These are phyloP conservation scores for Coemansia biformis DNA, from an alignment of 192 early-diverging fungal species.

Conservation along the genomic window DNA sequence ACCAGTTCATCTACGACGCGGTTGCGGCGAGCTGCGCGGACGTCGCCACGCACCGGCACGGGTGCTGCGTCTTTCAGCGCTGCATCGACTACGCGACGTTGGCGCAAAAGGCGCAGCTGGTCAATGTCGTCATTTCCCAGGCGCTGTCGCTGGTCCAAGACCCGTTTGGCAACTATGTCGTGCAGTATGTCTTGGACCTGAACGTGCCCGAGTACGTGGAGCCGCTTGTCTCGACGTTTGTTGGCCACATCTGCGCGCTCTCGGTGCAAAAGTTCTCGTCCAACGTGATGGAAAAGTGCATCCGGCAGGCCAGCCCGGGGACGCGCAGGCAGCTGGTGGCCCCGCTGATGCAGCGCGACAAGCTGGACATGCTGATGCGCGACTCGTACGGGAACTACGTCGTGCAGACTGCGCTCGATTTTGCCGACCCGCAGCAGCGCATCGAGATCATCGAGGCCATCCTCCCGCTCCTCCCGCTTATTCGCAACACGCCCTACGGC, in stretches of 20 bases:
- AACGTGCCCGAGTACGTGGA: slow-evolving; percentile 63
- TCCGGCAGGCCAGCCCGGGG: slow-evolving; percentile 67
- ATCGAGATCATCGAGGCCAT: slow-evolving; percentile 72
- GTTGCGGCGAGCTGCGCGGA: slow-evolving; percentile 72
- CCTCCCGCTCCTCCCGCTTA: slow-evolving; percentile 67
- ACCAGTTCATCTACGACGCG: slow-evolving; percentile 85
- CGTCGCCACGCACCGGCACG: slow-evolving; percentile 86
- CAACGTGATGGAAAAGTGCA: slow-evolving; percentile 93
- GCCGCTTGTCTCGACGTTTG: slow-evolving; percentile 65
- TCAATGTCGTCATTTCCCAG: slow-evolving; percentile 67
- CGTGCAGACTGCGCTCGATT: slow-evolving; percentile 83
- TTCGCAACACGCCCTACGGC: slow-evolving; percentile 84
- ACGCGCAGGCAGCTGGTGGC: slow-evolving; percentile 67
- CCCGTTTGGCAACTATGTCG: slow-evolving; percentile 89
- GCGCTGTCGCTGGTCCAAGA: slow-evolving; percentile 78
- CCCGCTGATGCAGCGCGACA: slow-evolving; percentile 67
- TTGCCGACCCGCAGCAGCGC: slow-evolving; percentile 67
- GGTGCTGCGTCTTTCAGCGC: slow-evolving; percentile 86
- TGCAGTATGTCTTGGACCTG: slow-evolving; percentile 86
- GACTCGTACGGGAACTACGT: slow-evolving; percentile 91
- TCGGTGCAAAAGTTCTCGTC: slow-evolving; percentile 89
- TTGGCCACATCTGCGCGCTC: slow-evolving; percentile 67
- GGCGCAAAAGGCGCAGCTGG: slow-evolving; percentile 69
- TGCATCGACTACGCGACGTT: slow-evolving; percentile 80
- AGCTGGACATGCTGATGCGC: slow-evolving; percentile 72